phyloP scores from a whole-genome alignment of 805 yeast species.

The Sugiyamaella smithiae region DNA sequence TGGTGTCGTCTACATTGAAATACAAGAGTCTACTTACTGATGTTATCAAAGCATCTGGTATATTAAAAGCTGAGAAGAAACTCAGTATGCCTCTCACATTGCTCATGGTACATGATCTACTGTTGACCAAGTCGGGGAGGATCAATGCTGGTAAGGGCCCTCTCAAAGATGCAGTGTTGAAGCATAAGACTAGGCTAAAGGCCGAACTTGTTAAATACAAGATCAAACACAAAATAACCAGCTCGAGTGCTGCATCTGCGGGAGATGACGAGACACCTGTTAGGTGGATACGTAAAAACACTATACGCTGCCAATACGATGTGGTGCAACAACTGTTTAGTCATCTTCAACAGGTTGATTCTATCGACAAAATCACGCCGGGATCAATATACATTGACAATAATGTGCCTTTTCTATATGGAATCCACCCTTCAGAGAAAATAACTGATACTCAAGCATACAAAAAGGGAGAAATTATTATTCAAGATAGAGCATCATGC shows the following conservation, averaged over 20 bases:
- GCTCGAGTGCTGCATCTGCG: constrained; percentile 45
- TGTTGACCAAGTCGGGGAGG: constrained; percentile 71
- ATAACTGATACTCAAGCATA: constrained; percentile 69
- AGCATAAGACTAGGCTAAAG: constrained; percentile 73
- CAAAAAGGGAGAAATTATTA: constrained; percentile 71
- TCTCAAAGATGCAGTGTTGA: constrained; percentile 73
- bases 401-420: constrained; percentile 72
- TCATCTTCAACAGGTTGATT: constrained; percentile 44
- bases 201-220: constrained; percentile 81
- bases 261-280: constrained; percentile 39
- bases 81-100: constrained; percentile 54
- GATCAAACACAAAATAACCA: constrained; percentile 61
- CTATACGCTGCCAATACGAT: constrained; percentile 47
- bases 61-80: constrained; percentile 51
- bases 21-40: constrained; percentile 61
- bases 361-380: constrained; percentile 40
- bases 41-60: constrained; percentile 63
- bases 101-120: constrained; percentile 75
- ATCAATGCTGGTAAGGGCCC: constrained; percentile 89
- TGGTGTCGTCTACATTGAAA: constrained; percentile 73
- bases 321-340: constrained; percentile 38
- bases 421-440: constrained; percentile 73
- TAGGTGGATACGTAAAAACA: constrained; percentile 57
- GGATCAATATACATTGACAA: constrained; percentile 57
- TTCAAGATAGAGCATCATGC: constrained; percentile 96